Conservation (phyloP, 306 rosid genomes). For the Adenanthera pavonina region DNA sequence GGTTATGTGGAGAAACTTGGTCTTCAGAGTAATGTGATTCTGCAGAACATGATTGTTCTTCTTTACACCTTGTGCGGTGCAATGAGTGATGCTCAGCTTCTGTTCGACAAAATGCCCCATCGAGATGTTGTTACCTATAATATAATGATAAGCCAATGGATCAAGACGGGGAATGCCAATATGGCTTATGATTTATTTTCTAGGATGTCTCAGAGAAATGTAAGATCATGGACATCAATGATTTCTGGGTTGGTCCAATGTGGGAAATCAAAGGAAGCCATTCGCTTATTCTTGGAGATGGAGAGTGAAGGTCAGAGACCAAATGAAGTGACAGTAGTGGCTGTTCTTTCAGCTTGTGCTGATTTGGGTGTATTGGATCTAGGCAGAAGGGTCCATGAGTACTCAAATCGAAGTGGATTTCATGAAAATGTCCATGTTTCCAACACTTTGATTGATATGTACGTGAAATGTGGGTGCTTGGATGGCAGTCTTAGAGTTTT, state of each 20-base stretch:
- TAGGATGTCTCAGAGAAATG: slow-evolving; percentile 47
- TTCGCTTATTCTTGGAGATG: slow-evolving; percentile 50
- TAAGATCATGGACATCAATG: slow-evolving; percentile 74
- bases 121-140: slow-evolving; percentile 62
- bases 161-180: slow-evolving; percentile 38
- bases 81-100: slow-evolving; percentile 41
- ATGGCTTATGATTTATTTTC: slow-evolving; percentile 55
- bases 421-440: slow-evolving; percentile 45
- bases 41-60: slow-evolving; percentile 54
- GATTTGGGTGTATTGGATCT: slow-evolving; percentile 58
- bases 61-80: slow-evolving; percentile 47
- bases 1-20: slow-evolving; percentile 61
- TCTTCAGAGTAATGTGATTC: slow-evolving; percentile 48
- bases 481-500: slow-evolving; percentile 51
- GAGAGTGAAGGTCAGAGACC: slow-evolving; percentile 54
- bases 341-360: slow-evolving; percentile 62
- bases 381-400: slow-evolving; percentile 56
- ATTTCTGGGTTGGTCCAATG: slow-evolving; percentile 57
- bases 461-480: slow-evolving; percentile 67
- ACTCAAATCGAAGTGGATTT: slow-evolving; percentile 45
- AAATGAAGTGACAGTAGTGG: slow-evolving; percentile 59
- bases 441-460: slow-evolving; percentile 61
- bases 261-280: slow-evolving; percentile 59
- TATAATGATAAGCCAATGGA: slow-evolving; percentile 55
- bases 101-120: slow-evolving; percentile 60